Evolutionary conservation across 1,284 basidiomycete genomes (phyloP).

Genomic region (Cystobasidium slooffiae): DNA sequence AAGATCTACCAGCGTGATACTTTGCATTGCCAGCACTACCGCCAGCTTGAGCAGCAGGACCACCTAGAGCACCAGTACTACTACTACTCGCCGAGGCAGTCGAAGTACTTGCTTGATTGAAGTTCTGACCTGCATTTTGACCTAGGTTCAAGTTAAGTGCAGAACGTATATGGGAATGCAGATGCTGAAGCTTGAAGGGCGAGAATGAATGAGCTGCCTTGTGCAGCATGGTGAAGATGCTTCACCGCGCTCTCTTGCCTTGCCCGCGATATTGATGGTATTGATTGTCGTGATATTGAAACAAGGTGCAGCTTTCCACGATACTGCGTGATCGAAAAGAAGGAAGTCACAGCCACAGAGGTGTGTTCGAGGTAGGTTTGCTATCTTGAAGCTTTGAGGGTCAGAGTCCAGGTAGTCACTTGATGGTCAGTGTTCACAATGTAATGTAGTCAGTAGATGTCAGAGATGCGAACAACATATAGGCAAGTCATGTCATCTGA

Average conservation of each 20-base stretch:
- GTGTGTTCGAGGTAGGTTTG: background rate
- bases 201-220: conserved; percentile 42
- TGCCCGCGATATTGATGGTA: no score
- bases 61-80: conserved; percentile 28
- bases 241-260: background rate
- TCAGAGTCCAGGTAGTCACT: no score
- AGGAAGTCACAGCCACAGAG: background rate
- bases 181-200: conserved; percentile 43
- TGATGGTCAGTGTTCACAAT: no score
- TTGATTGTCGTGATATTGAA: background rate
- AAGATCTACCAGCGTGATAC: conserved; percentile 42
- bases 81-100: background rate
- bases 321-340: no score
- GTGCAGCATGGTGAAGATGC: conserved; percentile 29
- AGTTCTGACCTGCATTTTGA: conserved; percentile 28
- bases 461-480: background rate
- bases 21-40: conserved; percentile 38
- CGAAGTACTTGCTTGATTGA: conserved; percentile 20
- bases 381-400: background rate
- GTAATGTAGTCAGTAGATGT: no score
- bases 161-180: conserved; percentile 32
- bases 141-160: conserved; percentile 40
- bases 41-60: conserved; percentile 27
- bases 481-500: background rate
- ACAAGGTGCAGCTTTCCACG: no score